Conservation (phyloP, 2,329 filamentous ascomycete species). For the Botrytis elliptica region DNA sequence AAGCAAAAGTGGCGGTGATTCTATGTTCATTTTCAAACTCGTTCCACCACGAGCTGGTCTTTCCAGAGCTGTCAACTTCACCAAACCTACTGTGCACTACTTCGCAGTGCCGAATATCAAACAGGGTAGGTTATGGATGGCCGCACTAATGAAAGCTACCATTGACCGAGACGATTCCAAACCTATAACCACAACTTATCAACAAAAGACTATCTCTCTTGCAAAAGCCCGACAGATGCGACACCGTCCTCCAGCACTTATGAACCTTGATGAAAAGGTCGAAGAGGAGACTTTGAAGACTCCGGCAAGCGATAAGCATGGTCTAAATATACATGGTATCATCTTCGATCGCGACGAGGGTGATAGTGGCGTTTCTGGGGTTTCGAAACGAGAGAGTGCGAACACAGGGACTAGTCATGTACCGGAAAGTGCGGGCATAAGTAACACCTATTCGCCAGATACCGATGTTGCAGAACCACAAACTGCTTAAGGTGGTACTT, state of each 20-base stretch:
- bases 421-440: constrained; percentile 13
- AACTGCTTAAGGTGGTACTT: constrained; percentile 25
- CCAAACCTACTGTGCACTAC: constrained; percentile 94
- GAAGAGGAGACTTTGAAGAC: constrained; percentile 38
- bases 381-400: constrained; percentile 33
- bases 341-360: constrained; percentile 39
- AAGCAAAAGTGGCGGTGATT: constrained; percentile 50
- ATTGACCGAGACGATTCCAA: constrained; percentile 86
- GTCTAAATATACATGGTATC: constrained; percentile 39
- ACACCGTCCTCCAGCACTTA: constrained; percentile 84
- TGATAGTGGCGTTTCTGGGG: constrained; percentile 39
- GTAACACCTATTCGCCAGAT: constrained; percentile 15
- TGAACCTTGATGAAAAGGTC: constrained; percentile 60
- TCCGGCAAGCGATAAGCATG: constrained; percentile 36
- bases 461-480: constrained; percentile 24
- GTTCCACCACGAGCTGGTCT: constrained; percentile 85
- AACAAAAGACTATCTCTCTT: constrained; percentile 93
- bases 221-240: constrained; percentile 84
- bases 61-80: constrained; percentile 92
- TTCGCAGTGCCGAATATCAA: constrained; percentile 92
- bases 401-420: constrained; percentile 4
- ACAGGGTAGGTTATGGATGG: constrained; percentile 95
- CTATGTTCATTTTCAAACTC: constrained; percentile 97
- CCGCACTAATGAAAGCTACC: constrained; percentile 96
- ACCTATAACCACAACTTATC: constrained; percentile 85